These are phyloP conservation scores for Periconia digitata DNA, from an alignment of 2,329 filamentous ascomycete species.

Conservation along the genomic window DNA sequence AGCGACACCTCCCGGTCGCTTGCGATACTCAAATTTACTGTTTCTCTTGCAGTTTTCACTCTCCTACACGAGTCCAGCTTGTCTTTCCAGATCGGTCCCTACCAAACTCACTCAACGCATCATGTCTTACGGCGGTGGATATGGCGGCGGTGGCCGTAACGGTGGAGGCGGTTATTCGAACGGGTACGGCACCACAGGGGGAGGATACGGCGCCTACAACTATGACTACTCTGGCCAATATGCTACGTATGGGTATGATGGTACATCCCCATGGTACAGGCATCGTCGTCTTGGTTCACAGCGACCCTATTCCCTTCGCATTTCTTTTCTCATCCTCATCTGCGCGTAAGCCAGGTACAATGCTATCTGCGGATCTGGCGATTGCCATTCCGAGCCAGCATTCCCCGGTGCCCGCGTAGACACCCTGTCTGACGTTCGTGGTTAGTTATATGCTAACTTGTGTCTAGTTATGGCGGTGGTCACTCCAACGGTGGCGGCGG, in stretches of 20 bases:
- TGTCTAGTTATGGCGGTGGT: constrained; percentile 28
- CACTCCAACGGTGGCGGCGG: constrained; percentile 25
- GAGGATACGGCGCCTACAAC: constrained; percentile 50
- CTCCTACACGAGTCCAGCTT: constrained; percentile 27
- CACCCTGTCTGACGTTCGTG: constrained; percentile 13
- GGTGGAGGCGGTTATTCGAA: constrained; percentile 53
- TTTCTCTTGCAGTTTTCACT: constrained; percentile 16
- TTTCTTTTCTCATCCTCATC: constrained; percentile 28
- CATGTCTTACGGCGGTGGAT: constrained; percentile 69
- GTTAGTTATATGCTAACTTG: constrained; percentile 22
- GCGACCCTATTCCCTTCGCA: constrained; percentile 29
- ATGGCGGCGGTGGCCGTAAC: constrained; percentile 30
- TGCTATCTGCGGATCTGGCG: constrained; percentile 7
- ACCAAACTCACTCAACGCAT: constrained; percentile 38
- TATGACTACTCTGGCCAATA: constrained; percentile 52
- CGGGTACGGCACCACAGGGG: constrained; percentile 51
- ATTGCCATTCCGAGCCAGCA: constrained; percentile 5
- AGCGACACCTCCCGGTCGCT: constrained; percentile 30
- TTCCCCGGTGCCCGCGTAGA: constrained; percentile 34
- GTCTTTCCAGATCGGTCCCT: constrained; percentile 32
- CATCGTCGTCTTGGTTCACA: constrained; percentile 40
- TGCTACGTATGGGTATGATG: constrained; percentile 48
- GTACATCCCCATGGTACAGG: constrained; percentile 43
- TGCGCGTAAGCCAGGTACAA: constrained; percentile 31
- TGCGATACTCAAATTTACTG: constrained; percentile 18